These are phyloP conservation scores for Ogataea hybrid DNA, from an alignment of 1,139 yeast genomes.

Conservation along the genomic window DNA sequence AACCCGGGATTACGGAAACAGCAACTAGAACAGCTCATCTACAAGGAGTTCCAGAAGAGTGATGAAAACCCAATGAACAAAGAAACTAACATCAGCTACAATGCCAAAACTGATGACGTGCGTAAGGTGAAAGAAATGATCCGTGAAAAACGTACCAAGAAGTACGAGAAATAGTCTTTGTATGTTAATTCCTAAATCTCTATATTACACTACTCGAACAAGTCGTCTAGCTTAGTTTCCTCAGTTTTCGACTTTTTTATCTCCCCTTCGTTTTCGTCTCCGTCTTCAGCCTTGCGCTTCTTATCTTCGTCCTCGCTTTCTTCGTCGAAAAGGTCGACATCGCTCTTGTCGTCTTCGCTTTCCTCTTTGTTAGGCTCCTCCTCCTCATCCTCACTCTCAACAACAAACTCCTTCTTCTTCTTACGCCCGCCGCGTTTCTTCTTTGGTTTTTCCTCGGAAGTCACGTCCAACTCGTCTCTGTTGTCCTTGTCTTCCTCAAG, in stretches of 20 bases:
- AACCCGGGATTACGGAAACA: constrained; percentile 78
- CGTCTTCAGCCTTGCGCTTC: constrained; percentile 16
- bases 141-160: constrained; percentile 39
- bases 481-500: constrained; percentile 39
- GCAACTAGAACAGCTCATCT: constrained; percentile 70
- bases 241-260: constrained; percentile 17
- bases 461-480: constrained; percentile 29
- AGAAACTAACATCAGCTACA: constrained; percentile 58
- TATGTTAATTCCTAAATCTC: neutral
- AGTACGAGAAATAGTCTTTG: constrained; percentile 27
- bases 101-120: constrained; percentile 61
- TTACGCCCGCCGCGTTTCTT: constrained; percentile 20
- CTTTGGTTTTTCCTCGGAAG: constrained; percentile 25
- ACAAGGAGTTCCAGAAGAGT: constrained; percentile 79
- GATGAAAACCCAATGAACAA: constrained; percentile 87
- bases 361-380: constrained; percentile 21
- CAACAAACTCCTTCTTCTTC: constrained; percentile 24
- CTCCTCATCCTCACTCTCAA: constrained; percentile 14
- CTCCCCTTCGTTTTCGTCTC: constrained; percentile 11
- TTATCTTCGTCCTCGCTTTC: constrained; percentile 21
- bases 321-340: constrained; percentile 24
- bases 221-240: constrained; percentile 24
- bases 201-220: constrained; percentile 12
- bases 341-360: constrained; percentile 38
- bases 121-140: constrained; percentile 48